Evolutionary conservation across 2,329 filamentous ascomycete species (phyloP).

Genomic region (Phyllosticta ampelicida): DNA sequence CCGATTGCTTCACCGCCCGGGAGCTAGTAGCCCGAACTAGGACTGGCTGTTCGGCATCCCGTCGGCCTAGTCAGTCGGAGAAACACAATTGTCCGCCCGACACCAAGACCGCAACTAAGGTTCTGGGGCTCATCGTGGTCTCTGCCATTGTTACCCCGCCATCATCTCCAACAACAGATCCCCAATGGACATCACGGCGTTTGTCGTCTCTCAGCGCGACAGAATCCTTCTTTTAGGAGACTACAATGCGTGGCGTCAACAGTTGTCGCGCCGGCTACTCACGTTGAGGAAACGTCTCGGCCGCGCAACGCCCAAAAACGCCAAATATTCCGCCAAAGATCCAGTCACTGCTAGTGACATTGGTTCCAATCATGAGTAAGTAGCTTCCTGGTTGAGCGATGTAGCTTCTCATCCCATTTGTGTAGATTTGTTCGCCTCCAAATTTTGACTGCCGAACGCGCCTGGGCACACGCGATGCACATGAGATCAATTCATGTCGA

Average conservation of each 20-base stretch:
- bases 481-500: slow-evolving; percentile 76
- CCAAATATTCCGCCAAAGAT: slow-evolving; percentile 67
- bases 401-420: neutral
- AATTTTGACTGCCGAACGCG: slow-evolving; percentile 76
- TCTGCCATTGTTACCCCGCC: neutral
- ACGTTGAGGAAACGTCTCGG: slow-evolving; percentile 77
- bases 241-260: slow-evolving; percentile 72
- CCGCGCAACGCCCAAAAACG: slow-evolving; percentile 71
- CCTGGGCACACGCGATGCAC: slow-evolving; percentile 92
- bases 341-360: slow-evolving; percentile 66
- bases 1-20: neutral
- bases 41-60: neutral
- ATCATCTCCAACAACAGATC: neutral
- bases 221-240: slow-evolving; percentile 79
- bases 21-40: neutral
- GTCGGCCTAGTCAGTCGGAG: neutral
- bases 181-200: slow-evolving; percentile 81
- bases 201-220: slow-evolving; percentile 68
- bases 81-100: neutral
- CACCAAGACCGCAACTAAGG: neutral
- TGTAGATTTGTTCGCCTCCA: slow-evolving; percentile 65
- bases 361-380: slow-evolving; percentile 63
- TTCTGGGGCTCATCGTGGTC: neutral
- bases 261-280: slow-evolving; percentile 70
- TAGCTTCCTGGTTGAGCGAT: slow-evolving; percentile 5